Percentiles rank a stretch among this genome's conserved stretches.
phyloP scores from a whole-genome alignment of 805 yeast genomes.

The Diddensiella santjacobensis region DNA sequence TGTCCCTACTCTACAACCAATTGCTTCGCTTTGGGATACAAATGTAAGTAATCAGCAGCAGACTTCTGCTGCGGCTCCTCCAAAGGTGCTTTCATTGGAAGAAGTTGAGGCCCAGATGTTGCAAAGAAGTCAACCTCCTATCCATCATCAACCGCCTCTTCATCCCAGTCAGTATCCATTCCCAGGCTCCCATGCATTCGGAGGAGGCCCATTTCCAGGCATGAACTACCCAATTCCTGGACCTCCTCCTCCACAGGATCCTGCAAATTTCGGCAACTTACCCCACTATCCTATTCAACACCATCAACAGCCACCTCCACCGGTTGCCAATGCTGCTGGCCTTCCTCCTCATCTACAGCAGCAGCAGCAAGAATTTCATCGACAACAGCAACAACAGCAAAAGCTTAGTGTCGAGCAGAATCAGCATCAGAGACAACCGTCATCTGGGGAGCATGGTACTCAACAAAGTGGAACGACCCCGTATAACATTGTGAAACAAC shows the following conservation, averaged over 20 bases:
- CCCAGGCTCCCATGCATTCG: slow-evolving; percentile 3
- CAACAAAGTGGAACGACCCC: slow-evolving; percentile 12
- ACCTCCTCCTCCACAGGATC: slow-evolving; percentile 15
- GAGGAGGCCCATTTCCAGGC: slow-evolving; percentile 6
- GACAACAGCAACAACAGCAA: slow-evolving; percentile 8
- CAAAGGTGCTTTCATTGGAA: slow-evolving; percentile 65
- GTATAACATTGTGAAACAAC: slow-evolving; percentile 9
- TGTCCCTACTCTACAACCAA: slow-evolving; percentile 49
- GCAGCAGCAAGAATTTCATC: slow-evolving; percentile 10
- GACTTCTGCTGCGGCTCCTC: slow-evolving; percentile 15
- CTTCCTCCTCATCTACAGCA: neutral
- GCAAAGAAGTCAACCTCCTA: slow-evolving; percentile 36
- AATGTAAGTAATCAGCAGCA: slow-evolving; percentile 26
- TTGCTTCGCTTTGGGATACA: slow-evolving; percentile 67
- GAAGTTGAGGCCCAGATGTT: slow-evolving; percentile 79
- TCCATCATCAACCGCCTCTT: slow-evolving; percentile 13
- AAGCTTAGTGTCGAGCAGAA: slow-evolving; percentile 25
- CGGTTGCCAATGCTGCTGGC: no score
- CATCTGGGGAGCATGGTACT: neutral
- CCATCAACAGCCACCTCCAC: slow-evolving; percentile 10
- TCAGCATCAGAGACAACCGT: slow-evolving; percentile 30
- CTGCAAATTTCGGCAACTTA: slow-evolving; percentile 10
- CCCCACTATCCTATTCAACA: slow-evolving; percentile 6
- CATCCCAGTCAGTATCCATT: slow-evolving; percentile 5
- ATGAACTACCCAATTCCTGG: slow-evolving; percentile 4